These are phyloP conservation scores for Apiospora saccharicola DNA, from an alignment of 2,329 filamentous ascomycete species.

Conservation along the genomic window DNA sequence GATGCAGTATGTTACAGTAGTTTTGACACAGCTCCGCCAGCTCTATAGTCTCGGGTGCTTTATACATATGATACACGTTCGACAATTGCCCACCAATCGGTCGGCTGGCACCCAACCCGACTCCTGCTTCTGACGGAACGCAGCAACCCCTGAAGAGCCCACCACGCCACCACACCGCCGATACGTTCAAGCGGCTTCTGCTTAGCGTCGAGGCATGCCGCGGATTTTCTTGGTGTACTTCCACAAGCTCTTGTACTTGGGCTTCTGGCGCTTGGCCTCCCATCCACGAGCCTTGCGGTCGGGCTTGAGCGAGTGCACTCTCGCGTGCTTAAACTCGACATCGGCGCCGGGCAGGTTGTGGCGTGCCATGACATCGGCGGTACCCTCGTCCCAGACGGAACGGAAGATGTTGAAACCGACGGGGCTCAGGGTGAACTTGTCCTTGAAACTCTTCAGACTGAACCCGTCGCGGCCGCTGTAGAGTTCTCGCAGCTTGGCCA, in stretches of 20 bases:
- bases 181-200: background rate
- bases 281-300: slow-evolving; percentile 68
- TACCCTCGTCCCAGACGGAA: slow-evolving; percentile 87
- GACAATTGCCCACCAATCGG: background rate
- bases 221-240: slow-evolving; percentile 69
- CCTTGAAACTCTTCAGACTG: slow-evolving; percentile 76
- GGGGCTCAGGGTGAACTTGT: slow-evolving; percentile 72
- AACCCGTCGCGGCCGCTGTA: slow-evolving; percentile 70
- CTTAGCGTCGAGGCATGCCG: slow-evolving; percentile 28
- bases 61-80: slow-evolving; percentile 30
- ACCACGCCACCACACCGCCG: background rate
- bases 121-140: background rate
- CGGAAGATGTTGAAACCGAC: slow-evolving; percentile 91
- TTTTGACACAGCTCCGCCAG: slow-evolving; percentile 20
- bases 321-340: slow-evolving; percentile 84
- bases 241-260: slow-evolving; percentile 71
- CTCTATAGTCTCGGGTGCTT: slow-evolving; percentile 27
- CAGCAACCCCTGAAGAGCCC: background rate
- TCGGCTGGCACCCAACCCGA: background rate
- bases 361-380: slow-evolving; percentile 86
- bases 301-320: slow-evolving; percentile 71
- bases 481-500: slow-evolving; percentile 61
- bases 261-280: slow-evolving; percentile 70
- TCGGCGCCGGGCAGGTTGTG: slow-evolving; percentile 78
- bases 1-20: slow-evolving; percentile 21